phyloP scores from a whole-genome alignment of 192 early-diverging fungal genomes.

The Obelidium mucronatum region DNA sequence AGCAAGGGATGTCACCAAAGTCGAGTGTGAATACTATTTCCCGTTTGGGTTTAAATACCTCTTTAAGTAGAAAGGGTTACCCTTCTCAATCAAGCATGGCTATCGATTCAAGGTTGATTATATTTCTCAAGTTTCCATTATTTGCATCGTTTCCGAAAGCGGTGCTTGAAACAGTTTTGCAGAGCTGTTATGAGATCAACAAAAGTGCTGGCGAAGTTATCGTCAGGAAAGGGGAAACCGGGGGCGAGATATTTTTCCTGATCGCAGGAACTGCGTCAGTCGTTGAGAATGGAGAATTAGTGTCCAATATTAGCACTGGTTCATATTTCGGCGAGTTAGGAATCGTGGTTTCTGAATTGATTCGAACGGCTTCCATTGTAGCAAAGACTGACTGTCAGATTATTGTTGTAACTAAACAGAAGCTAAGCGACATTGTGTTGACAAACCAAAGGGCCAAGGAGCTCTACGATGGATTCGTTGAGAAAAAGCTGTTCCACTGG shows the following conservation, averaged over 20 bases:
- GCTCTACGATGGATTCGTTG: no score
- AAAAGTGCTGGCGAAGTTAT: slow-evolving; percentile 39
- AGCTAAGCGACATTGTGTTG: slow-evolving; percentile 34
- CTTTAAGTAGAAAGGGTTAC: no score
- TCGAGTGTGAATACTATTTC: no score
- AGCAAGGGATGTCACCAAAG: no score
- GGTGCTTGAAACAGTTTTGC: slow-evolving; percentile 36
- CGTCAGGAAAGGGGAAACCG: slow-evolving; percentile 48
- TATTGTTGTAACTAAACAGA: slow-evolving; percentile 51
- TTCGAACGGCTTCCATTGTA: slow-evolving; percentile 42
- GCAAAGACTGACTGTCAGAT: slow-evolving; percentile 46
- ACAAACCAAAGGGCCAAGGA: slow-evolving; percentile 31
- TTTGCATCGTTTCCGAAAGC: slow-evolving; percentile 47
- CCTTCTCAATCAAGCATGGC: no score
- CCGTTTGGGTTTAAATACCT: no score
- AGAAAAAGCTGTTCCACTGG: no score
- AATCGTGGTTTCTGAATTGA: slow-evolving; percentile 25
- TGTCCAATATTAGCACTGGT: slow-evolving; percentile 11
- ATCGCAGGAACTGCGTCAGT: slow-evolving; percentile 41
- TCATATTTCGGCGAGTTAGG: slow-evolving; percentile 52
- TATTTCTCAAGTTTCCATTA: slow-evolving; percentile 44
- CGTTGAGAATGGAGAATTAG: slow-evolving; percentile 9
- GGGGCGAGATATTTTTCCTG: slow-evolving; percentile 52
- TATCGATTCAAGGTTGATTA: slow-evolving; percentile 2
- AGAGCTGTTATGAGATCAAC: slow-evolving; percentile 40